A percentile compares a stretch with the other conserved stretches of the same genome.
These are phyloP conservation scores for Ustilago cynodontis DNA, from an alignment of 1,284 basidiomycete species.

Conservation along the genomic window DNA sequence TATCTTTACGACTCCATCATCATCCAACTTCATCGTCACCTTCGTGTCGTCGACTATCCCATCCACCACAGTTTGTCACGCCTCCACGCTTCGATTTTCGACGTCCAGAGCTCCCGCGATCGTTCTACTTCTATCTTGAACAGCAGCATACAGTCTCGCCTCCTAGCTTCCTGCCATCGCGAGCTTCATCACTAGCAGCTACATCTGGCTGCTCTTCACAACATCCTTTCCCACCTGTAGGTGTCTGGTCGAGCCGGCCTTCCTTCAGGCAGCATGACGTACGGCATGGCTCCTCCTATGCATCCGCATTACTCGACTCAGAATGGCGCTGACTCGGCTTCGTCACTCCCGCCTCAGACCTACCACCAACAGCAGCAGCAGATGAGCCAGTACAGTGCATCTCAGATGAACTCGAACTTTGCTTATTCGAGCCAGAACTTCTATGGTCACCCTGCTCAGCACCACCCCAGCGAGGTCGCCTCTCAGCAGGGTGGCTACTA, in stretches of 20 bases:
- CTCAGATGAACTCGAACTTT: slow-evolving; percentile 37
- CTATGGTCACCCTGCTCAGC: slow-evolving; percentile 41
- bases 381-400: slow-evolving; percentile 45
- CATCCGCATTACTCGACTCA: slow-evolving; percentile 46
- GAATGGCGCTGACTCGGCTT: slow-evolving; percentile 25
- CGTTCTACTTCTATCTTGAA: not conserved
- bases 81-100: not conserved
- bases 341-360: slow-evolving; percentile 27
- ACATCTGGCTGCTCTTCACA: not conserved
- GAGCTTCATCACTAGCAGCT: not conserved
- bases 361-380: slow-evolving; percentile 41
- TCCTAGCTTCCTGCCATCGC: not conserved
- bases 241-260: slow-evolving; percentile 34
- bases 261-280: slow-evolving; percentile 33
- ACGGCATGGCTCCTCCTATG: slow-evolving; percentile 53
- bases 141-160: not conserved
- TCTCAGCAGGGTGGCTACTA: slow-evolving; percentile 46
- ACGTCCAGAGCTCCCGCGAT: not conserved
- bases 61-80: not conserved
- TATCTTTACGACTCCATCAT: not conserved
- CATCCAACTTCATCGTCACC: slow-evolving; percentile 1
- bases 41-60: not conserved
- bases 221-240: not conserved
- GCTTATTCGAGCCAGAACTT: slow-evolving; percentile 42
- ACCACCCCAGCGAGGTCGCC: slow-evolving; percentile 34